These are phyloP conservation scores for Lentinus tigrinus DNA, from an alignment of 768 basidiomycete species.

Conservation along the genomic window DNA sequence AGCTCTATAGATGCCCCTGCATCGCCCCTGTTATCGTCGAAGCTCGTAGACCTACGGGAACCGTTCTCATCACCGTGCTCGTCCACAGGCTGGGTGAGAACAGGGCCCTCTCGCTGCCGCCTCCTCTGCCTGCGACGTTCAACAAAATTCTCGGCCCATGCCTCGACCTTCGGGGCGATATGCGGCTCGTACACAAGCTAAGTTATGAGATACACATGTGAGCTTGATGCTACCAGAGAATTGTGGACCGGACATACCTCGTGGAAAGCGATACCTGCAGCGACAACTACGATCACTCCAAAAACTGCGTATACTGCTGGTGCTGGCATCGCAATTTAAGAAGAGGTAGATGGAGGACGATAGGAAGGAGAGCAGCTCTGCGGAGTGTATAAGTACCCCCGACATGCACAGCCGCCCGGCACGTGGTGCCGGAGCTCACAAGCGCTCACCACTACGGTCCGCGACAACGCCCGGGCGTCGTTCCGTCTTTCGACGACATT, in stretches of 20 bases:
- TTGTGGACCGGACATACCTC: constrained; percentile 40
- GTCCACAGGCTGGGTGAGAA: constrained; percentile 15
- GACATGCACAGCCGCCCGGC: background rate
- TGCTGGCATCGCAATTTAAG: constrained; percentile 32
- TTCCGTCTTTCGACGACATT: too few relatives aligned
- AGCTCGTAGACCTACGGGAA: background rate
- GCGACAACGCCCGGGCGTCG: too few relatives aligned
- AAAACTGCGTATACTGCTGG: constrained; percentile 44
- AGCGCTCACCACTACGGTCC: too few relatives aligned
- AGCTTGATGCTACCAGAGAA: background rate
- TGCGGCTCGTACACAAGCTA: constrained; percentile 74
- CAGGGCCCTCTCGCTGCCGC: constrained; percentile 26
- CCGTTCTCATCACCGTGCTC: constrained; percentile 17
- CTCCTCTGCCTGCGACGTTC: constrained; percentile 29
- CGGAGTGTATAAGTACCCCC: constrained; percentile 1
- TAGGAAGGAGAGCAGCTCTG: background rate
- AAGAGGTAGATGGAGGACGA: constrained; percentile 16
- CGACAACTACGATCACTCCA: constrained; percentile 41
- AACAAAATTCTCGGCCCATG: constrained; percentile 36
- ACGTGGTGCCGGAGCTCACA: background rate
- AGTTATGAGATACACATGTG: background rate
- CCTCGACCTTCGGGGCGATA: constrained; percentile 59
- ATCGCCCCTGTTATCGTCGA: constrained; percentile 14
- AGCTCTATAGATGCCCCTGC: constrained; percentile 41
- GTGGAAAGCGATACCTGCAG: constrained; percentile 54